Conservation (phyloP, 495 filamentous ascomycete species). For the Aspergillus funiculosus region DNA sequence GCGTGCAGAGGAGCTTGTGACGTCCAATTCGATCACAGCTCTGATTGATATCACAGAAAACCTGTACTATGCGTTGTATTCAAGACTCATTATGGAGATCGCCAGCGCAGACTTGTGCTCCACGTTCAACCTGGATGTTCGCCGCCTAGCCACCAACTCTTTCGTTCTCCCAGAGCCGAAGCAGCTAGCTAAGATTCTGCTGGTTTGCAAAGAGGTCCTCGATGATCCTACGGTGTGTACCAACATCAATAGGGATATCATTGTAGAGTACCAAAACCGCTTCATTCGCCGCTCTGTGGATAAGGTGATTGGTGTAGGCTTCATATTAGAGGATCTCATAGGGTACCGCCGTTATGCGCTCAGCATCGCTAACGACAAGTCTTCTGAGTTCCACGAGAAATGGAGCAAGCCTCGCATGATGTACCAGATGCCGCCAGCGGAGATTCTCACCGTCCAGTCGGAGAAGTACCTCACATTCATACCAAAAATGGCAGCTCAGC, state of each 20-base stretch:
- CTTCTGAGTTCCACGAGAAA: constrained; percentile 23
- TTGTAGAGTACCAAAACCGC: constrained; percentile 25
- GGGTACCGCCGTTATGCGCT: constrained; percentile 32
- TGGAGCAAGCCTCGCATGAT: constrained; percentile 26
- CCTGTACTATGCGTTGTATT: constrained; percentile 35
- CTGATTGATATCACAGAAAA: constrained; percentile 32
- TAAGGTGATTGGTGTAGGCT: constrained; percentile 3
- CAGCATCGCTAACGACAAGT: constrained; percentile 16
- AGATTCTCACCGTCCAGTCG: constrained; percentile 27
- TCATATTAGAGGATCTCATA: constrained; percentile 22
- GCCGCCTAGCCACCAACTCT: constrained; percentile 7
- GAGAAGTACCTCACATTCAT: constrained; percentile 32
- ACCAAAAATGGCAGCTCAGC: constrained; percentile 13
- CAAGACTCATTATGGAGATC: constrained; percentile 34
- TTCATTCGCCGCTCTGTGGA: constrained; percentile 21
- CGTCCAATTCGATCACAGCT: constrained; percentile 18
- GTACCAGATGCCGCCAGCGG: constrained; percentile 23
- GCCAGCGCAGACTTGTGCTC: constrained; percentile 34
- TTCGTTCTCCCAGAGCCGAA: constrained; percentile 28
- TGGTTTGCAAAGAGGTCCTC: constrained; percentile 31
- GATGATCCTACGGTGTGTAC: constrained; percentile 26
- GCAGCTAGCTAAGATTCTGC: constrained; percentile 31
- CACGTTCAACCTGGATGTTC: constrained; percentile 20
- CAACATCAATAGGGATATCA: constrained; percentile 17
- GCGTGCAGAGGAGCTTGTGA: constrained; percentile 24